A percentile compares a stretch with the other conserved stretches of the same genome.
Conservation (phyloP, 805 yeast genomes). For the Cyberlindnera xishuangbannaensis region DNA sequence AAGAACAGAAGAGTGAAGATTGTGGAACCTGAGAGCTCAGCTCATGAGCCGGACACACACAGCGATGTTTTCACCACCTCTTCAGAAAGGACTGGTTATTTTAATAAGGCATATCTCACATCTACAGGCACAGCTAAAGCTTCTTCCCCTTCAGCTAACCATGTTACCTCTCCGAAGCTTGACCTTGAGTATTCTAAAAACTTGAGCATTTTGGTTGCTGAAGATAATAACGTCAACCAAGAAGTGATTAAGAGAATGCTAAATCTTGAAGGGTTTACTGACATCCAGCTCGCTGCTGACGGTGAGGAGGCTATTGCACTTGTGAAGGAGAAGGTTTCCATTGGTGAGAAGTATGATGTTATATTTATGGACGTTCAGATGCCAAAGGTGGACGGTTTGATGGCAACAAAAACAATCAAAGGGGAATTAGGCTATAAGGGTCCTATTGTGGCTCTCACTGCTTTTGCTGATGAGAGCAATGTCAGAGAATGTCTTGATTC, state of each 20-base stretch:
- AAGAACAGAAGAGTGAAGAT: slow-evolving; percentile 42
- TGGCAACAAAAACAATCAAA: slow-evolving; percentile 74
- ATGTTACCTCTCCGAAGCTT: slow-evolving; percentile 6
- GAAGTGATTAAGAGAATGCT: slow-evolving; percentile 91
- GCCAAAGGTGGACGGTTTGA: slow-evolving; percentile 89
- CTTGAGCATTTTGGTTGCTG: slow-evolving; percentile 75
- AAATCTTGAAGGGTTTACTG: slow-evolving; percentile 68
- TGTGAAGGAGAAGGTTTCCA: slow-evolving; percentile 32
- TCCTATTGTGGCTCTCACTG: slow-evolving; percentile 92
- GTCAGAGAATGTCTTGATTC: slow-evolving; percentile 76
- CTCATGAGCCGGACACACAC: not conserved
- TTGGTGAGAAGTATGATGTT: slow-evolving; percentile 49
- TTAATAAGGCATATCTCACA: slow-evolving; percentile 22
- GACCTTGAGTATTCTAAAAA: slow-evolving; percentile 7
- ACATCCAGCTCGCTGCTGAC: slow-evolving; percentile 77
- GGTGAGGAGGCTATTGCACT: slow-evolving; percentile 83
- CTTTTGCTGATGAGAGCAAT: slow-evolving; percentile 90
- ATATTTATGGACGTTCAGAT: slow-evolving; percentile 97
- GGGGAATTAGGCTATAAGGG: slow-evolving; percentile 55
- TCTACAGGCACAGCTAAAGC: slow-evolving; percentile 36
- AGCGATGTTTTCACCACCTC: slow-evolving; percentile 10
- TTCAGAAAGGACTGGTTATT: slow-evolving; percentile 12
- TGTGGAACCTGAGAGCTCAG: slow-evolving; percentile 20
- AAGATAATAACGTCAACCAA: slow-evolving; percentile 90
- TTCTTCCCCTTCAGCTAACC: slow-evolving; percentile 3